phyloP scores from a whole-genome alignment of 768 basidiomycete species.

The Rhizopogon sp. region DNA sequence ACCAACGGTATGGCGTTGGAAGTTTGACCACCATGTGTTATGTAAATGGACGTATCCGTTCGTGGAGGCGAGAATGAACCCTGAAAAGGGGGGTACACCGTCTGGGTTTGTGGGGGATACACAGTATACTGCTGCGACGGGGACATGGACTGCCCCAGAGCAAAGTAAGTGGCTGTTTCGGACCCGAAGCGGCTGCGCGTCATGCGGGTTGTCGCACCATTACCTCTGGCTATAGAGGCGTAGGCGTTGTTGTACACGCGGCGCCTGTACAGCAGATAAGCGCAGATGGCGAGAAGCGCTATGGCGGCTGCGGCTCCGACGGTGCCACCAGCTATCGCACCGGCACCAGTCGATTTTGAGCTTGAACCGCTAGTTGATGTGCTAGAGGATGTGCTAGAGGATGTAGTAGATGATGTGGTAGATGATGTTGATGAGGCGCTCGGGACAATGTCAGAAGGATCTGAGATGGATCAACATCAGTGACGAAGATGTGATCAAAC shows the following conservation, averaged over 20 bases:
- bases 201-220: neutral
- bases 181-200: slow-evolving; percentile 9
- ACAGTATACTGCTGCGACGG: neutral
- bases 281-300: slow-evolving; percentile 11
- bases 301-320: slow-evolving; percentile 14
- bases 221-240: neutral
- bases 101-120: neutral
- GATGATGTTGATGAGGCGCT: neutral
- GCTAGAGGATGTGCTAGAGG: too few relatives aligned
- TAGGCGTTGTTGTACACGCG: slow-evolving; percentile 1
- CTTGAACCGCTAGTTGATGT: neutral
- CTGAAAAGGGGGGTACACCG: neutral
- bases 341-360: slow-evolving; percentile 1
- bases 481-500: neutral
- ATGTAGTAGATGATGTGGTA: too few relatives aligned
- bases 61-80: slow-evolving; percentile 3
- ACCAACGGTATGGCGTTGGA: slow-evolving; percentile 17
- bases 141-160: neutral
- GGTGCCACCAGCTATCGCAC: slow-evolving; percentile 18
- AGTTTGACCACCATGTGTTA: neutral
- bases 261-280: slow-evolving; percentile 12
- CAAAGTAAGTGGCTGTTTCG: slow-evolving; percentile 3
- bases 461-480: neutral
- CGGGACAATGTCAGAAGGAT: neutral
- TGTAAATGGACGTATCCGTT: slow-evolving; percentile 8